Base-by-base conservation (phyloP, 441 rosid genomes). In the Adansonia rubrostipa region DNA sequence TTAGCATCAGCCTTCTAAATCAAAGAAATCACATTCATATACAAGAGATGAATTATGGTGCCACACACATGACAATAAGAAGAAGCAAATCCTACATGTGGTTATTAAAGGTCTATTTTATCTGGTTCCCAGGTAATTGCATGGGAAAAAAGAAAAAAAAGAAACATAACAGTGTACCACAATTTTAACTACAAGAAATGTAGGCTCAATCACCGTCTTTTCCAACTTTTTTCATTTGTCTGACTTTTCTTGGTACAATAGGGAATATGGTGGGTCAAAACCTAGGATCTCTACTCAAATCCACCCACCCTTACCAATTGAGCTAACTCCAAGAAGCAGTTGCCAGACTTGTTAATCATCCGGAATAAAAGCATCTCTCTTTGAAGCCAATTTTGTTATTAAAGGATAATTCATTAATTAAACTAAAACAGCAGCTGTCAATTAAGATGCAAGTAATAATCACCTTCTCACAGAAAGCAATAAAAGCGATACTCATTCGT, bases 101-200 rank as follows among this genome's bases (percentile, higher is more conserved):
- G 42, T 63, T 33, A 60, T 36, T 70, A 65, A n/a, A 42, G 42
- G 33, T 79, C 77, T 33, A 15, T 56, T 5, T 36, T 70, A 66
- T 47, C 14, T 50, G 72, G 40, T 53, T 73, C 65, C 60, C 71
- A 71, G 50, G 15, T 48, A 28, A 51, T 13, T 10, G 9, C 70
- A 76, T 33, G 48, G 56, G 40, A 17, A 47, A 20, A 53, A 60
- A 67, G 15, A 42, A 13, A 33, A 33, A 33, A 33, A 33, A 33
- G 36, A 33, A 33, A 45, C 48, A 57, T 33, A 47, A 20, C 54
- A 17, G 9, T 48, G 36, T 20, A 40, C 7, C 7, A 70, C 60
- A 76, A 44, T 9, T 14, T 40, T 9, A 76, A 56, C 57, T 63
- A 42, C 44, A 44, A 19, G 58, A 62, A 9, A 15, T 42, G 17